Conservation (phyloP, 2,329 filamentous ascomycete genomes). For the Sclerotinia nivalis region DNA sequence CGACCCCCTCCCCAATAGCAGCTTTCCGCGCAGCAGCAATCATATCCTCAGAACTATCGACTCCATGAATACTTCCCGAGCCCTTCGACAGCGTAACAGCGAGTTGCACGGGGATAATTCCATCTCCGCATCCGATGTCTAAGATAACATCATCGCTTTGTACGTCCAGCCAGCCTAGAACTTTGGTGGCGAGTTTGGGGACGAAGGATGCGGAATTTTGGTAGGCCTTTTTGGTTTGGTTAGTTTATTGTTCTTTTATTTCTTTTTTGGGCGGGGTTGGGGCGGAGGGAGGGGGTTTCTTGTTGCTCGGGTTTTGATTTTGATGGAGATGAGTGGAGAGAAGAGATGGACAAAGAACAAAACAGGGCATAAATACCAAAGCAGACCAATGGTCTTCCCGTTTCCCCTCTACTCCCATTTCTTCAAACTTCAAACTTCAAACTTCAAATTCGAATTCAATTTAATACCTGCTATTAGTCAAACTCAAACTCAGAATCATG, state of each 20-base stretch:
- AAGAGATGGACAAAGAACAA: neutral
- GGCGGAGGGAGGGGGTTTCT: neutral
- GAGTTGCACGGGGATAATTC: constrained; percentile 58
- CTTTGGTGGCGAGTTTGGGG: constrained; percentile 59
- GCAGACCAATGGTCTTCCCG: constrained; percentile 45
- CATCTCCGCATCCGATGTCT: constrained; percentile 67
- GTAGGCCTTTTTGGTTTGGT: constrained; percentile 47
- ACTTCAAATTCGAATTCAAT: neutral
- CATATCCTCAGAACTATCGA: constrained; percentile 61
- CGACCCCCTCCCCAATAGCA: constrained; percentile 27
- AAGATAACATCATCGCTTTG: constrained; percentile 59
- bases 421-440: neutral
- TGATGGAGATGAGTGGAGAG: too few relatives aligned
- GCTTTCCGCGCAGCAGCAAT: constrained; percentile 52
- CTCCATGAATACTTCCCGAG: constrained; percentile 53
- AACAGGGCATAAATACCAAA: constrained; percentile 35
- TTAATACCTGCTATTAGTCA: too few relatives aligned
- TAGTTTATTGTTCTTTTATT: neutral
- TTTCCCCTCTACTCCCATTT: neutral
- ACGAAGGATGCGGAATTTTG: constrained; percentile 64
- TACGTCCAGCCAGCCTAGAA: constrained; percentile 59
- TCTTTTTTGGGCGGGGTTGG: too few relatives aligned
- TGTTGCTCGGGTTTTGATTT: too few relatives aligned
- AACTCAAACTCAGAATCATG: too few relatives aligned
- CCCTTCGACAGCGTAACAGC: constrained; percentile 50